Evolutionary conservation across 352 stramenopile genomes (phyloP).

Genomic region (Pythium insidiosum): DNA sequence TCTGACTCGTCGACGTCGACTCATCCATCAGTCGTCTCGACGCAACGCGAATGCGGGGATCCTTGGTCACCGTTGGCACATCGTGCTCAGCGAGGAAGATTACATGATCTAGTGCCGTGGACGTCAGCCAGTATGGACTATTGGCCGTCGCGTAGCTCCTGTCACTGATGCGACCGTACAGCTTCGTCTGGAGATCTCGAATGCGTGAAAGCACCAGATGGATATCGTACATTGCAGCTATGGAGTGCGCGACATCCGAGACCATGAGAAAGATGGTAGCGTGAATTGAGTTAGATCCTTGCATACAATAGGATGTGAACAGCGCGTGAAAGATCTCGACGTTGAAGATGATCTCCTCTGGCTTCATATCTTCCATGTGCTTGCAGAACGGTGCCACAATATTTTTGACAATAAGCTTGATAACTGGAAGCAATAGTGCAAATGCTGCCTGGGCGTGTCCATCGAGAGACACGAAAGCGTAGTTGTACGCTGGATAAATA

Average conservation of each 20-base stretch:
- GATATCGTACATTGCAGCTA: background rate
- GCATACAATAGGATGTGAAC: conserved; percentile 12
- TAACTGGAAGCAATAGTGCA: conserved; percentile 19
- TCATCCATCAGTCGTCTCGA: too few species aligned
- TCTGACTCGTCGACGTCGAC: too few species aligned
- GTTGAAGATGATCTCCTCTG: conserved; percentile 14
- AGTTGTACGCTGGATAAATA: conserved; percentile 13
- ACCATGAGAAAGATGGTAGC: conserved; percentile 5
- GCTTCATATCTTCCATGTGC: conserved; percentile 15
- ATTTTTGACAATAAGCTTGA: conserved; percentile 40
- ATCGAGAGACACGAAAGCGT: conserved; percentile 9
- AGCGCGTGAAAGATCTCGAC: conserved; percentile 18
- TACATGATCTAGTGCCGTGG: too few species aligned
- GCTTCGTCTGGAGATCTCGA: background rate
- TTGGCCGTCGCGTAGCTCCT: too few species aligned
- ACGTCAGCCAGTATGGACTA: too few species aligned
- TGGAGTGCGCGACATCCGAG: conserved; percentile 4
- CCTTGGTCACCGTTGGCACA: too few species aligned
- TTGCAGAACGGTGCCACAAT: conserved; percentile 8
- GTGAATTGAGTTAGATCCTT: conserved; percentile 1
- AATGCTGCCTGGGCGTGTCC: conserved; percentile 2
- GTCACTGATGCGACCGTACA: too few species aligned
- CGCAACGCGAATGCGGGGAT: too few species aligned
- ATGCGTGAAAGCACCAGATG: background rate
- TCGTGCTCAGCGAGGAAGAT: too few species aligned